Percentiles rank a stretch among this genome's conserved stretches.
Evolutionary conservation across 2,329 filamentous ascomycete genomes (phyloP).

Genomic region (Torrubiellomyces zombiae): DNA sequence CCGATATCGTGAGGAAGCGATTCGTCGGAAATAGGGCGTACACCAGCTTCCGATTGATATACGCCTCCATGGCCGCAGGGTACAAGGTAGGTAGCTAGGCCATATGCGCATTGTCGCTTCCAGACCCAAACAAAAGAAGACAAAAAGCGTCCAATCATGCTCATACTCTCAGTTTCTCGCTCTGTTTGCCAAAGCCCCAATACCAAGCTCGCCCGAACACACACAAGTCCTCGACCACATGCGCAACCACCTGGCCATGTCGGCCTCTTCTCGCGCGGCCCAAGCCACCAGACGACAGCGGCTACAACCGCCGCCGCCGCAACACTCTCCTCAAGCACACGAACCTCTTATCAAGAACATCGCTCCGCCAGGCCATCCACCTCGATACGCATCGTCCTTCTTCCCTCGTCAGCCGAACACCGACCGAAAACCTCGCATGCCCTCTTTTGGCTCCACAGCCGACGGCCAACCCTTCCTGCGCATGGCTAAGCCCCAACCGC

Average conservation of each 20-base stretch:
- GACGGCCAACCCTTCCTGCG: slow-evolving; percentile 48
- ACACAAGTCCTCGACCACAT: slow-evolving; percentile 24
- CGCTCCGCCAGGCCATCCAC: slow-evolving; percentile 17
- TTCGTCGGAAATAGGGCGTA: slow-evolving; percentile 45
- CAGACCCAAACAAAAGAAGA: background rate
- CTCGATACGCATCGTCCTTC: slow-evolving; percentile 28
- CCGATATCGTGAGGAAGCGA: slow-evolving; percentile 39
- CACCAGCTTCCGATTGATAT: slow-evolving; percentile 41
- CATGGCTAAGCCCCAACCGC: slow-evolving; percentile 47
- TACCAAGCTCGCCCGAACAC: slow-evolving; percentile 22
- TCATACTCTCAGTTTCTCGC: slow-evolving; percentile 22
- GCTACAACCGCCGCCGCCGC: slow-evolving; percentile 6
- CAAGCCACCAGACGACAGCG: slow-evolving; percentile 5
- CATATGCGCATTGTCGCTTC: no score
- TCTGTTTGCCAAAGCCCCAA: slow-evolving; percentile 21
- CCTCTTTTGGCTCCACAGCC: slow-evolving; percentile 35
- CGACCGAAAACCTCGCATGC: slow-evolving; percentile 26
- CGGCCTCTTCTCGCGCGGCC: slow-evolving; percentile 8
- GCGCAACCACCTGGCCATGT: slow-evolving; percentile 10
- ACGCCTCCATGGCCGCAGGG: slow-evolving; percentile 45
- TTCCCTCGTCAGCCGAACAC: slow-evolving; percentile 30
- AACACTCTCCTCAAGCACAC: slow-evolving; percentile 3
- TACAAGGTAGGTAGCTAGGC: slow-evolving; percentile 37
- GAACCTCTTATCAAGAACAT: slow-evolving; percentile 18
- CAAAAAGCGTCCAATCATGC: background rate